A percentile compares a stretch with the other conserved stretches of the same genome.
phyloP scores from a whole-genome alignment of 148 eudicot genomes.

The Silene latifolia region DNA sequence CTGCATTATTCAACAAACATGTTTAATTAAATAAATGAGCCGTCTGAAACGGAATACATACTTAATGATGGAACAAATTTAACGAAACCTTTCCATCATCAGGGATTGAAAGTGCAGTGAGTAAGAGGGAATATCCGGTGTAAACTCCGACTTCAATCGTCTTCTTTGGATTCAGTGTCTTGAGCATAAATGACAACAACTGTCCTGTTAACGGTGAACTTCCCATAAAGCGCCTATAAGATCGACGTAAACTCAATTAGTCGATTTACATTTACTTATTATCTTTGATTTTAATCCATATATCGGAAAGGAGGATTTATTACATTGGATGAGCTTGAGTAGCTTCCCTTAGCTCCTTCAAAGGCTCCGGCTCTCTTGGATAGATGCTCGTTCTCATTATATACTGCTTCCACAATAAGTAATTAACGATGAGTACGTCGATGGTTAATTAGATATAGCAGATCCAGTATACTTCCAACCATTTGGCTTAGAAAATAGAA shows the following conservation, averaged over 20 bases:
- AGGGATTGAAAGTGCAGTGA: slow-evolving; percentile 44
- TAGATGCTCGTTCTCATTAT: slow-evolving; percentile 38
- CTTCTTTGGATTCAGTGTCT: slow-evolving; percentile 33
- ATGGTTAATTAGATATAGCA: too few relatives aligned
- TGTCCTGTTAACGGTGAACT: slow-evolving; percentile 34
- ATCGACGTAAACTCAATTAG: not conserved
- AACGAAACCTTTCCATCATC: slow-evolving; percentile 45
- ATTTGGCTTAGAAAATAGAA: too few relatives aligned
- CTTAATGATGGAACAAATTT: too few relatives aligned
- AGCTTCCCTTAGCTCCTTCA: slow-evolving; percentile 43
- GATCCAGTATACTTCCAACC: too few relatives aligned
- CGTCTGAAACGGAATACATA: too few relatives aligned
- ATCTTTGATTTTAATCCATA: too few relatives aligned
- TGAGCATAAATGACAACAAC: slow-evolving; percentile 29
- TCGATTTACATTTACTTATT: too few relatives aligned
- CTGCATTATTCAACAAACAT: slow-evolving; percentile 1
- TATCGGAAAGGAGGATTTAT: not conserved
- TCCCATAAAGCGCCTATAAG: slow-evolving; percentile 27
- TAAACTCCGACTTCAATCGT: slow-evolving; percentile 44
- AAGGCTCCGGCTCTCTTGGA: slow-evolving; percentile 37
- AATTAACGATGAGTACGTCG: too few relatives aligned
- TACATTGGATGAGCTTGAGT: slow-evolving; percentile 42
- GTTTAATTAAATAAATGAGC: too few relatives aligned
- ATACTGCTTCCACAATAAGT: slow-evolving; percentile 31
- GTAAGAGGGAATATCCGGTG: slow-evolving; percentile 45